phyloP scores from a whole-genome alignment of 2,329 filamentous ascomycete species.

The Endocalyx cinctus region DNA sequence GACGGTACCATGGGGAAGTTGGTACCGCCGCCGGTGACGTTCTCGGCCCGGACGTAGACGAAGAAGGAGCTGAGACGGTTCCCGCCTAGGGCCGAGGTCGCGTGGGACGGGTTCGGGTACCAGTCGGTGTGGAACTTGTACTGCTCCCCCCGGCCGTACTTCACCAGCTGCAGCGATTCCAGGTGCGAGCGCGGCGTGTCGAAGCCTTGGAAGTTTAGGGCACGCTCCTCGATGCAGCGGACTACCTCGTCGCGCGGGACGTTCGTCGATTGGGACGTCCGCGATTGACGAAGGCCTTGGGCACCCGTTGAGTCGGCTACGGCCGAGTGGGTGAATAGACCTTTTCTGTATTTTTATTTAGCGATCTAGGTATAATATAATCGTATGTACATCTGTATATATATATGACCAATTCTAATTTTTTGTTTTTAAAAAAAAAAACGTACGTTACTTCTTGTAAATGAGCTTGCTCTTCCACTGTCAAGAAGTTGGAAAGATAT shows the following conservation, averaged over 20 bases:
- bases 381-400: no score
- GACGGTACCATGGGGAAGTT: constrained; percentile 42
- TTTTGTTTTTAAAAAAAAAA: background rate
- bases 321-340: constrained; percentile 40
- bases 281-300: constrained; percentile 31
- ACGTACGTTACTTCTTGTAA: constrained; percentile 30
- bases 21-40: constrained; percentile 42
- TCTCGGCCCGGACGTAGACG: constrained; percentile 39
- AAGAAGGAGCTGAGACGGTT: constrained; percentile 45
- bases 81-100: constrained; percentile 35
- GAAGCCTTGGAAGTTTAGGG: constrained; percentile 41
- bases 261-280: constrained; percentile 42
- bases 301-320: constrained; percentile 31
- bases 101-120: constrained; percentile 37
- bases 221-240: constrained; percentile 43
- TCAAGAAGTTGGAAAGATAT: constrained; percentile 34
- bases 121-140: constrained; percentile 50
- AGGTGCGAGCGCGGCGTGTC: constrained; percentile 32
- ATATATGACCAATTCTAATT: background rate
- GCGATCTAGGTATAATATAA: no score
- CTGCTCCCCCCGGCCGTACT: constrained; percentile 38
- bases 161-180: constrained; percentile 45
- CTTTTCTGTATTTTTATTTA: constrained; percentile 29
- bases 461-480: constrained; percentile 29
- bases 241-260: constrained; percentile 38